Percentiles rank a stretch among this genome's conserved stretches.
Evolutionary conservation across 1,284 basidiomycete species (phyloP).

Genomic region (Chondrostereum purpureum): DNA sequence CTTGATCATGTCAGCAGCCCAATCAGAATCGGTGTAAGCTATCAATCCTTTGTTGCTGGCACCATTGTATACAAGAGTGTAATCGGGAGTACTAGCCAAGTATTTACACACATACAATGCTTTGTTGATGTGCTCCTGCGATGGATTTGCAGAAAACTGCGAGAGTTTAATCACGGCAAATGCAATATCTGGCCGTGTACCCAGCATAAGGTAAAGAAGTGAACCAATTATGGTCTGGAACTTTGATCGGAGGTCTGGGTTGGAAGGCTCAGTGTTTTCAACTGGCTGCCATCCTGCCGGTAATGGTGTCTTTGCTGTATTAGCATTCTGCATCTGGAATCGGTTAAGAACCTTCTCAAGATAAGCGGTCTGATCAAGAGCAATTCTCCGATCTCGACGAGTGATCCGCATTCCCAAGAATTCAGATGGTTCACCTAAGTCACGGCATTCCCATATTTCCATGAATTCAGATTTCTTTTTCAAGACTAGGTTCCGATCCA

Average conservation of each 20-base stretch:
- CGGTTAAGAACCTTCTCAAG: conserved; percentile 10
- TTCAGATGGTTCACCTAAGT: conserved; percentile 17
- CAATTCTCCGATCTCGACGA: neutral
- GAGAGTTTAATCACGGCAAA: conserved; percentile 19
- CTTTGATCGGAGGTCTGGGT: conserved; percentile 3
- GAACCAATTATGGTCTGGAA: conserved; percentile 22
- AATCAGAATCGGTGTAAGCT: conserved; percentile 22
- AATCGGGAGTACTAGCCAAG: conserved; percentile 17
- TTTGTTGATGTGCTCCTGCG: conserved; percentile 16
- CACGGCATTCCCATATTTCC: conserved; percentile 18
- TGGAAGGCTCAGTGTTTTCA: conserved; percentile 1
- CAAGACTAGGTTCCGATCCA: conserved; percentile 2
- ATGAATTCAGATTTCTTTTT: conserved; percentile 16
- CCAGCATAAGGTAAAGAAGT: conserved; percentile 24
- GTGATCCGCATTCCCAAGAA: conserved; percentile 19
- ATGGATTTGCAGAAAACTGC: conserved; percentile 18
- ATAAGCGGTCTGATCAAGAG: conserved; percentile 8
- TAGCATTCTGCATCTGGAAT: conserved; percentile 8
- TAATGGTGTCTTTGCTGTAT: conserved; percentile 10
- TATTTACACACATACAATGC: conserved; percentile 20
- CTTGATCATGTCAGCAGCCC: conserved; percentile 15
- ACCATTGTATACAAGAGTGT: conserved; percentile 18
- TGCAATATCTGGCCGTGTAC: conserved; percentile 26
- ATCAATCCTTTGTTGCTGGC: neutral
- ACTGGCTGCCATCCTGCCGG: conserved; percentile 7